Percentiles rank a stretch among this genome's conserved stretches.
These are phyloP conservation scores for Colletotrichum magnum DNA, from an alignment of 2,329 filamentous ascomycete species.

Conservation along the genomic window DNA sequence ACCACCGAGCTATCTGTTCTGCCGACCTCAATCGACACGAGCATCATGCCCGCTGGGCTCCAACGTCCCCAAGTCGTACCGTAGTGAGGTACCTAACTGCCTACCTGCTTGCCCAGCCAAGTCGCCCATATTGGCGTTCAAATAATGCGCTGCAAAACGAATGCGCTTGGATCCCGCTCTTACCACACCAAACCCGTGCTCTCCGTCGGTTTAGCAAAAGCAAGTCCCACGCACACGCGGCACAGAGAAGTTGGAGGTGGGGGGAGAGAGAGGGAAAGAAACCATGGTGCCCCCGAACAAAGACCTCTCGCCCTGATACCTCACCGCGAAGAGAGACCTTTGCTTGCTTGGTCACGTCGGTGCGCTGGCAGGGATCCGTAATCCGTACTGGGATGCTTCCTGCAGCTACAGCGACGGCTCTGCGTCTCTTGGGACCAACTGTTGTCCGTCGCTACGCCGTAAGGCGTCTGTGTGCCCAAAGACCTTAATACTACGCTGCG, in stretches of 20 bases:
- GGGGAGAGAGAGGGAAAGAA: not conserved
- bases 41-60: too few relatives aligned
- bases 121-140: not conserved
- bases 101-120: too few relatives aligned
- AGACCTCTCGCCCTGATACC: conserved; percentile 37
- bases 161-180: not conserved
- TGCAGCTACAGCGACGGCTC: conserved; percentile 18
- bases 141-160: not conserved
- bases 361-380: conserved; percentile 30
- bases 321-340: conserved; percentile 25
- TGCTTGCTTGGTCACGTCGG: conserved; percentile 26
- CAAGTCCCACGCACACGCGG: not conserved
- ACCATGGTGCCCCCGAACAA: conserved; percentile 12
- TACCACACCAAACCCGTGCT: not conserved
- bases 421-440: conserved; percentile 17
- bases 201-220: not conserved
- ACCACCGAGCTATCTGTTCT: conserved; percentile 8
- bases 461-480: not conserved
- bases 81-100: too few relatives aligned
- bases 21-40: not conserved
- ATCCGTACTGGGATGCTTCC: conserved; percentile 22
- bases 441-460: conserved; percentile 7
- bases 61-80: too few relatives aligned
- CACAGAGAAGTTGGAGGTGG: not conserved
- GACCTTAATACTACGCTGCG: conserved; percentile 8